phyloP scores from a whole-genome alignment of 1,284 basidiomycete species.

The Ceratobasidium sp. region DNA sequence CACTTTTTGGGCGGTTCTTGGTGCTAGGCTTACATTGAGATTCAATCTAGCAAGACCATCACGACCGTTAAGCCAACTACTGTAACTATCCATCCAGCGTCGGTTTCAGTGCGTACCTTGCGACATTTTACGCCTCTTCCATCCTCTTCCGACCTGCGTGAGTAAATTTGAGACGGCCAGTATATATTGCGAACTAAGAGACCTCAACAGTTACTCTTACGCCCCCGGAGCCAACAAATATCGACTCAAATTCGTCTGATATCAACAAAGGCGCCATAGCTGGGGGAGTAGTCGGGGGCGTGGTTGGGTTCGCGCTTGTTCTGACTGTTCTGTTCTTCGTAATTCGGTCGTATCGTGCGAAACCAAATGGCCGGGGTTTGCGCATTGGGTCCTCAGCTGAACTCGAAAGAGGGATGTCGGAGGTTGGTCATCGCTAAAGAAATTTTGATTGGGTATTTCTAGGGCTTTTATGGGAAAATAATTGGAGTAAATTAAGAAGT shows the following conservation, averaged over 20 bases:
- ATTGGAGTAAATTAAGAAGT: neutral
- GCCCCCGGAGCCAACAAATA: neutral
- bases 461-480: neutral
- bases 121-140: neutral
- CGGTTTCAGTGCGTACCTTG: neutral
- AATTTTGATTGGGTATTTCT: neutral
- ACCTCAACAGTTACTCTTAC: neutral
- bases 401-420: neutral
- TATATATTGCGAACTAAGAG: neutral
- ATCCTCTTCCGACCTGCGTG: neutral
- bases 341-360: neutral
- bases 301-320: neutral
- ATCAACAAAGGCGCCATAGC: conserved; percentile 1
- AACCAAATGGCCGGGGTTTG: neutral
- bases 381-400: neutral
- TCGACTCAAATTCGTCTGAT: neutral
- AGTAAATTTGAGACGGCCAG: neutral
- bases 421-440: neutral
- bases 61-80: neutral
- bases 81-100: neutral
- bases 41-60: neutral
- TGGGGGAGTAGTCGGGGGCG: neutral
- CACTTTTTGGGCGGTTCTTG: neutral
- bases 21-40: neutral
- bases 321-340: neutral